phyloP scores from a whole-genome alignment of 2,329 filamentous ascomycete genomes.

The Polytolypa hystricis region DNA sequence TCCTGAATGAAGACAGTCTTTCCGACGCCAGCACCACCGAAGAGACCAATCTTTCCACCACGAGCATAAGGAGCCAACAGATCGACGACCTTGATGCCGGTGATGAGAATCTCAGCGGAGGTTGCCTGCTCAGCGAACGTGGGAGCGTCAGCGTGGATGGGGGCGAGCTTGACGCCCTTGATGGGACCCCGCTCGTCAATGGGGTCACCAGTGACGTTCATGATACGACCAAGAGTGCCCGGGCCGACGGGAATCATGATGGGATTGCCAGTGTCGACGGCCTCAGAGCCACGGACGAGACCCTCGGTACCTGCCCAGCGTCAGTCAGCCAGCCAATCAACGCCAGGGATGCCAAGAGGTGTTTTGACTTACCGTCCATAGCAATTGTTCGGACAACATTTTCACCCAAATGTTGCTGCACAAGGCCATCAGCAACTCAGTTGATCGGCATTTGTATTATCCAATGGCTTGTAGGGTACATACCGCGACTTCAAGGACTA shows the following conservation, averaged over 20 bases:
- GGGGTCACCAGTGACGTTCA: constrained; percentile 99
- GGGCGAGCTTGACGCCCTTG: constrained; percentile 75
- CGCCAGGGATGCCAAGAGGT: constrained; percentile 4
- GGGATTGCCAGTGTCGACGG: constrained; percentile 78
- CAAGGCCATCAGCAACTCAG: constrained; percentile 15
- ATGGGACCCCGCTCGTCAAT: constrained; percentile 99
- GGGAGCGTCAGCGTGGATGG: constrained; percentile 92
- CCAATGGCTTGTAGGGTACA: constrained; percentile 24
- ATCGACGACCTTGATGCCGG: constrained; percentile 99
- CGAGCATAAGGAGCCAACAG: constrained; percentile 96
- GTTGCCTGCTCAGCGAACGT: constrained; percentile 93
- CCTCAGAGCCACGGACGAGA: constrained; percentile 86
- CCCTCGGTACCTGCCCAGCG: constrained; percentile 90
- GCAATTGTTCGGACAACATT: constrained; percentile 99
- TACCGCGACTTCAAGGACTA: constrained; percentile 95
- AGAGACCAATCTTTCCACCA: constrained; percentile 99
- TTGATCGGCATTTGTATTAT: constrained; percentile 8
- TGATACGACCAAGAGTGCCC: constrained; percentile 93
- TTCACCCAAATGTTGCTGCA: constrained; percentile 97
- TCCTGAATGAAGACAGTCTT: constrained; percentile 99
- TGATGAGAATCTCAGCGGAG: constrained; percentile 88
- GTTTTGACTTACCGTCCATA: constrained; percentile 75
- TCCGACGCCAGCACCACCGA: constrained; percentile 99
- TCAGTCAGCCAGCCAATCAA: not conserved
- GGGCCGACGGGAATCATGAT: constrained; percentile 94